Evolutionary conservation across 1,284 basidiomycete genomes (phyloP).

Genomic region (Polyporus tsugae): DNA sequence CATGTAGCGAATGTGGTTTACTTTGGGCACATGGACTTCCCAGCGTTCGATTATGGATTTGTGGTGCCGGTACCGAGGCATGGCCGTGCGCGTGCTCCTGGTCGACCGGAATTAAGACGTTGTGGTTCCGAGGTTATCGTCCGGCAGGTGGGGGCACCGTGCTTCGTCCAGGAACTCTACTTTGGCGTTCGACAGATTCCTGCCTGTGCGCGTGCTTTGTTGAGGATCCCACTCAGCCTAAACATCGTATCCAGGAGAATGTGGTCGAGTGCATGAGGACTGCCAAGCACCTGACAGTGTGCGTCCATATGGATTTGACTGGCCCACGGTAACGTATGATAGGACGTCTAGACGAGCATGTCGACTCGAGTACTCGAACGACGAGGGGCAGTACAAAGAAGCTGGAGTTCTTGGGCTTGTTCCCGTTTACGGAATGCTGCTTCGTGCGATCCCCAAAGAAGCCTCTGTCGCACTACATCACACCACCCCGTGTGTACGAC

Average conservation of each 20-base stretch:
- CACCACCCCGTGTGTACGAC: neutral
- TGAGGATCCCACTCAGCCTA: neutral
- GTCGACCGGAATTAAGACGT: neutral
- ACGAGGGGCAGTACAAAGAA: neutral
- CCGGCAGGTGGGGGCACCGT: neutral
- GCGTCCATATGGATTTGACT: neutral
- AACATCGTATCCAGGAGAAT: neutral
- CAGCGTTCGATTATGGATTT: neutral
- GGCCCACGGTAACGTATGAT: neutral
- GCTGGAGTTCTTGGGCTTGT: neutral
- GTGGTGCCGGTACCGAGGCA: neutral
- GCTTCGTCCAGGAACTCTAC: neutral
- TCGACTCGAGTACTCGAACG: neutral
- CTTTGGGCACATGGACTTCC: neutral
- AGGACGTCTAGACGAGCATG: neutral
- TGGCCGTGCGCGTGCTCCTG: neutral
- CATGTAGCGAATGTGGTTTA: neutral
- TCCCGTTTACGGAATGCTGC: neutral
- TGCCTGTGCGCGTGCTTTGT: neutral
- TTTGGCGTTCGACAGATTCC: neutral
- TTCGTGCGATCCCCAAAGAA: neutral
- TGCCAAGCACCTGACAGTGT: neutral
- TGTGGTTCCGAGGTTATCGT: slow-evolving; percentile 1
- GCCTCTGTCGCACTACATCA: neutral
- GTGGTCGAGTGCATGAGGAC: neutral